Evolutionary conservation across 2,329 filamentous ascomycete species (phyloP).

Genomic region (Verticillium klebahnii): DNA sequence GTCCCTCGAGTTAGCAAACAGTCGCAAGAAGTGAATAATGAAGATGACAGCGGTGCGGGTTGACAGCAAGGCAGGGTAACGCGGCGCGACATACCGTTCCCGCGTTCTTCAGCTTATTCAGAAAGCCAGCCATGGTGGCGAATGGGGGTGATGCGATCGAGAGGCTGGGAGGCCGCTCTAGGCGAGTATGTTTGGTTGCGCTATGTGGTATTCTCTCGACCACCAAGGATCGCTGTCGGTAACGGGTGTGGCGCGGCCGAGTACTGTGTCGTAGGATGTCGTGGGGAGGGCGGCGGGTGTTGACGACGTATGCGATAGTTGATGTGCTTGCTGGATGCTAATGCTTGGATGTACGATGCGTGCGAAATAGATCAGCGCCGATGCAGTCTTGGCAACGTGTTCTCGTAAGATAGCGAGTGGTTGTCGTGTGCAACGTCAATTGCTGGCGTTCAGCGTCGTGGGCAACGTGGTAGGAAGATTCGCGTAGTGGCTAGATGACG

Average conservation of each 20-base stretch:
- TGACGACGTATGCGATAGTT: background rate
- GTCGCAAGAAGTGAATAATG: constrained; percentile 2
- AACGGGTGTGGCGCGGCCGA: background rate
- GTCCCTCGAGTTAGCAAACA: constrained; percentile 25
- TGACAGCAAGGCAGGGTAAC: background rate
- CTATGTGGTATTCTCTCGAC: background rate
- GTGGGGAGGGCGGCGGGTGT: background rate
- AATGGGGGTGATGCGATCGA: background rate
- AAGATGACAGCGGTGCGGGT: background rate
- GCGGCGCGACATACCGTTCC: constrained; percentile 42
- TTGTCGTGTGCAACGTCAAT: background rate
- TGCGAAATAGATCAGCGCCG: background rate
- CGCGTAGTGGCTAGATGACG: background rate
- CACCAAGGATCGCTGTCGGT: background rate
- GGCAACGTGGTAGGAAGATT: background rate
- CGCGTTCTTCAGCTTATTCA: constrained; percentile 54
- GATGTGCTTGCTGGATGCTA: background rate
- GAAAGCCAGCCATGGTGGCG: constrained; percentile 48
- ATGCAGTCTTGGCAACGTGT: background rate
- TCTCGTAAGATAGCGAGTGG: background rate
- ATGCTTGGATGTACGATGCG: background rate
- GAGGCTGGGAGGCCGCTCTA: background rate
- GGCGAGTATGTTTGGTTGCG: background rate
- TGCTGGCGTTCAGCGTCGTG: background rate
- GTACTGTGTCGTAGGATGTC: background rate